Conservation (phyloP, 352 stramenopile genomes). For the Pythium folliculosum region DNA sequence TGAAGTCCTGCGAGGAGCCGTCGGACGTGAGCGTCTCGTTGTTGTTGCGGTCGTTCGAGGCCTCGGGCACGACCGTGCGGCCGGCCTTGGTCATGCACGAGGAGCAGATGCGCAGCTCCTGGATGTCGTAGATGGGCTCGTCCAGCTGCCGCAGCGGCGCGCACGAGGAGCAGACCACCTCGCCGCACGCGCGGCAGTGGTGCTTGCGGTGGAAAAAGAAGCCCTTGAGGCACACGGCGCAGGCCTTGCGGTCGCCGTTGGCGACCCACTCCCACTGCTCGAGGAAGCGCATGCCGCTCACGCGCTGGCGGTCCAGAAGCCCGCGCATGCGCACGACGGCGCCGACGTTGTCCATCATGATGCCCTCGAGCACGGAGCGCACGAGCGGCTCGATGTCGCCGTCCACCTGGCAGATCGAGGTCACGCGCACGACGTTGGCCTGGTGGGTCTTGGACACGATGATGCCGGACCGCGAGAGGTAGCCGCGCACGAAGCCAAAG, state of each 20-base stretch:
- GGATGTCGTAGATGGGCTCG: conserved; percentile 70
- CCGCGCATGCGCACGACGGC: conserved; percentile 43
- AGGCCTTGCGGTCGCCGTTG: conserved; percentile 70
- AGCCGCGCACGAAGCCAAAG: conserved; percentile 57
- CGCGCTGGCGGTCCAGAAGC: conserved; percentile 61
- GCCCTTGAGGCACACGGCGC: conserved; percentile 63
- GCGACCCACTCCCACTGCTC: conserved; percentile 82
- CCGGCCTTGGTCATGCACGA: conserved; percentile 43
- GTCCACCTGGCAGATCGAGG: conserved; percentile 73
- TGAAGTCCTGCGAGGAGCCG: conserved; percentile 58
- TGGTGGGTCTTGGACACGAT: conserved; percentile 71
- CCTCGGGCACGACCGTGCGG: conserved; percentile 23
- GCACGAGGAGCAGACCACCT: conserved; percentile 77
- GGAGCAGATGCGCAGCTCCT: conserved; percentile 63
- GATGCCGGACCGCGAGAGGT: conserved; percentile 60
- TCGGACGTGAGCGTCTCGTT: conserved; percentile 53
- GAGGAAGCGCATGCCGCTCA: conserved; percentile 70
- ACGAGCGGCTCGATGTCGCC: conserved; percentile 54
- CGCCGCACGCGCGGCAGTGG: conserved; percentile 81
- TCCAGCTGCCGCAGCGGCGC: conserved; percentile 61
- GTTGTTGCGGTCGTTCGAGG: conserved; percentile 22
- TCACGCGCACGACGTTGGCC: conserved; percentile 57
- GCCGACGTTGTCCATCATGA: conserved; percentile 65
- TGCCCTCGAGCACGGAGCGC: conserved; percentile 45
- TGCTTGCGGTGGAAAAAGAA: conserved; percentile 87